Evolutionary conservation across 352 stramenopile genomes (phyloP), one percentile per base, ranked within the genome.

Genomic region (Phytophthora pistaciae): DNA sequence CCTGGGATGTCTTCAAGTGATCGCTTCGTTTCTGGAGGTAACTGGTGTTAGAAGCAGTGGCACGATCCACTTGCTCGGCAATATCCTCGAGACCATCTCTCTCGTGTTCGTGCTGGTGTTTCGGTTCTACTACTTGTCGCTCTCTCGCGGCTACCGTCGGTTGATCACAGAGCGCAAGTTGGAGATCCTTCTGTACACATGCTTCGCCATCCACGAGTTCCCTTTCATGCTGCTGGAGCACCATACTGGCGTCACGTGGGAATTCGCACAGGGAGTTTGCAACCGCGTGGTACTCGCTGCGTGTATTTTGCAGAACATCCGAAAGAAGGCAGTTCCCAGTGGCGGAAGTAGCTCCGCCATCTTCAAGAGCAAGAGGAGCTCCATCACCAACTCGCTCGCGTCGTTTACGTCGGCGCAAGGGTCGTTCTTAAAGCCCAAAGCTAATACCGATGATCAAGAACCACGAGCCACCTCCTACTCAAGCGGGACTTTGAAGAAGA

Each of bases 31-130:
- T 0, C 18, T 66, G 10, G 53, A 66, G 1, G 52, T 55, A 13
- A 36, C 62, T 21, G 49, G 40, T 3, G 18, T 65, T 11, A 18
- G 60, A 10, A 29, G 18, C 3, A 31, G 46, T 0, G 53, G 68
- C 8, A 31, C 10, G 5, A 27, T 75, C 29, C 59, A 75, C 44
- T 16, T 42, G 2, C 5, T 64, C 13, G 40, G 56, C 21, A 75
- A 80, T 23, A 33, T 77, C 4, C 31, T 68, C 1, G 66, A 81
- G 44, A 60, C 65, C 0, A 18, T 67, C 18, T 66, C 66, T 3
- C 62, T 81, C 0, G n/a, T 66, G 4, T 76, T 78, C 42, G 65
- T 81, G 16, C 31, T 74, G n/a, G 44, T 68, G 8, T 78, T 76
- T 25, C 74, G 65, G 3, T 80, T 81, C 63, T 75, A 62, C 63